These are phyloP conservation scores for Piper betle DNA, from an alignment of 164 flowering plant species.

Conservation along the genomic window DNA sequence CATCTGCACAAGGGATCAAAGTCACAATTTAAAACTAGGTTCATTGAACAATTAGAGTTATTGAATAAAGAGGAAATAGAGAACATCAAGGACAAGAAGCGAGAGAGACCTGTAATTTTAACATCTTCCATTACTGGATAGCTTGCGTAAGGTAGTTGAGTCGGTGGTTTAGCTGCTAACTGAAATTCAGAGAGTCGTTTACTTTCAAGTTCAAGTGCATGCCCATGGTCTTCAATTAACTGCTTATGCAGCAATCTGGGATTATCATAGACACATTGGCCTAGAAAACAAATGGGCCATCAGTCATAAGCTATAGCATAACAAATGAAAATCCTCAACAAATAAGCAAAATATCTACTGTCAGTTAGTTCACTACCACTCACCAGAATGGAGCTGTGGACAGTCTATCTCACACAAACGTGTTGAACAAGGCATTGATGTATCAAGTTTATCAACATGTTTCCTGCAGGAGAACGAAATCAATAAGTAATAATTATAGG, in stretches of 20 bases:
- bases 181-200: constrained; percentile 35
- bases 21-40: background rate
- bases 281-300: constrained; percentile 10
- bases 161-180: constrained; percentile 22
- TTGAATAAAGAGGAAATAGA: background rate
- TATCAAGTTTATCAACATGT: constrained; percentile 32
- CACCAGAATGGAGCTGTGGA: constrained; percentile 39
- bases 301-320: background rate
- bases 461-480: constrained; percentile 53
- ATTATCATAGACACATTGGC: constrained; percentile 31
- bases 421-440: constrained; percentile 20
- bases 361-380: constrained; percentile 15
- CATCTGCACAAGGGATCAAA: constrained; percentile 15
- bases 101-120: constrained; percentile 10
- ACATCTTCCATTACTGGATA: constrained; percentile 36
- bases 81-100: background rate
- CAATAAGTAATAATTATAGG: too few relatives aligned
- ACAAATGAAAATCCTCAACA: too few relatives aligned
- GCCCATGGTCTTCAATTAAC: constrained; percentile 46
- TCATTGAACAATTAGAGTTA: background rate
- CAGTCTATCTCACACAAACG: constrained; percentile 35
- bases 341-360: too few relatives aligned
- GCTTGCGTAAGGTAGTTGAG: constrained; percentile 22
- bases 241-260: constrained; percentile 39
- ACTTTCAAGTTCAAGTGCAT: constrained; percentile 40